Evolutionary conservation across 805 yeast genomes (phyloP).

Genomic region (Huiozyma naganishii): DNA sequence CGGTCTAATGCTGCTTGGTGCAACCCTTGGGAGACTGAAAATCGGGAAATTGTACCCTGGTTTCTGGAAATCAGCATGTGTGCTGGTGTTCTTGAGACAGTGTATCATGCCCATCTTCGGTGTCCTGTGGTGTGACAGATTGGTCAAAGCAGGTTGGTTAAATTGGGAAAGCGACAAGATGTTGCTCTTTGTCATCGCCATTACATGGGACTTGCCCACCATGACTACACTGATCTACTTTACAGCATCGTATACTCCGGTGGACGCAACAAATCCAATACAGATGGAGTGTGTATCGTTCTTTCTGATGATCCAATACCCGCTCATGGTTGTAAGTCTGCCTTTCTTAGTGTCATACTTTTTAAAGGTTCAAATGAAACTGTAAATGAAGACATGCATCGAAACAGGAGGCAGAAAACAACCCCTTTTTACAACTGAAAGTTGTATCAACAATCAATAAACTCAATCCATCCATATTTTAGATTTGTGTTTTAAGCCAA

Average conservation of each 20-base stretch:
- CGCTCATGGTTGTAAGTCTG: constrained; percentile 52
- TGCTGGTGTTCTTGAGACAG: constrained; percentile 47
- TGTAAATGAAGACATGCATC: constrained; percentile 4
- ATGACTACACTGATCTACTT: constrained; percentile 83
- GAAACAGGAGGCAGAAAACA: background rate
- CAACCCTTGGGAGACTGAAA: constrained; percentile 70
- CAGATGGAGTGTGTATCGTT: constrained; percentile 83
- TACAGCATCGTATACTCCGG: constrained; percentile 81
- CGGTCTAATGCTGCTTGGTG: constrained; percentile 78
- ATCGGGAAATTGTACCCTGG: constrained; percentile 54
- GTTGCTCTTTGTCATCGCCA: constrained; percentile 62
- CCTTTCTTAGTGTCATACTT: constrained; percentile 46
- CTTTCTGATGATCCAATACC: constrained; percentile 63
- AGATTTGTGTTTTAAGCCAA: background rate
- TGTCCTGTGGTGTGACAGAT: constrained; percentile 47
- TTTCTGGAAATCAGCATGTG: constrained; percentile 52
- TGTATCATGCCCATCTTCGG: constrained; percentile 78
- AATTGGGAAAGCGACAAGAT: constrained; percentile 37
- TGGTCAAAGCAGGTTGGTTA: constrained; percentile 60
- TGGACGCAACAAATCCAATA: constrained; percentile 31
- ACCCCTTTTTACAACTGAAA: background rate
- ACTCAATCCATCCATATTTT: background rate
- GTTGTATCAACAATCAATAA: background rate
- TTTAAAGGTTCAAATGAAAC: constrained; percentile 26
- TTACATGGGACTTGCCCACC: constrained; percentile 75